Evolutionary conservation across 306 rosid genomes (phyloP), one percentile per base, ranked within the genome.

Genomic region (Quercus aquifolioides): DNA sequence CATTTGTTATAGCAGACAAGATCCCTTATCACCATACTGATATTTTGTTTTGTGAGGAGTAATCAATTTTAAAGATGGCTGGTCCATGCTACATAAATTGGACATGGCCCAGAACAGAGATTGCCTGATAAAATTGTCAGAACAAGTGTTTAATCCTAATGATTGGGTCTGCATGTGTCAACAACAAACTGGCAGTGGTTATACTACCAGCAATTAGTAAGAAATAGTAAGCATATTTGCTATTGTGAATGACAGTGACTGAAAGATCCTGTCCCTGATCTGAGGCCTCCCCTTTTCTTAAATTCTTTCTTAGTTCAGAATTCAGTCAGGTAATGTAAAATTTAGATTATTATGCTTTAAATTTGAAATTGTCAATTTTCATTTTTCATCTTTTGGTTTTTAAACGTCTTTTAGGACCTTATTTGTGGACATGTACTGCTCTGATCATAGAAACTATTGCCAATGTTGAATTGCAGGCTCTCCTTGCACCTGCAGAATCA

Each of bases 401-500:
- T 65, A 30, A 30, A 31, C 4, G 5, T 31, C 21, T 46, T 21
- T 28, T 55, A 20, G 57, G 52, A n/a, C 20, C 67, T 74, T 75
- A 43, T 31, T 72, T 69, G 46, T 71, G 73, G 35, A 76, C 79
- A 59, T 82, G 19, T 55, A 38, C 18, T 18, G 79, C 23, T 63
- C 10, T 15, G 25, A 28, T 71, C 74, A 25, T 74, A 52, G 26
- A 84, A 43, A 11, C 11, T 28, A 65, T 63, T 85, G 71, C 55
- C 5, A 65, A 33, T 74, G 67, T 56, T 73, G 56, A 70, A 68
- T 57, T 80, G 78, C 92, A 95, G 97, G 97, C 99, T 72, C 92
- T 92, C 73, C 80, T 92, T 71, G 93, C 90, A 78, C 99, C 99
- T 71, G 86, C 94, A 79, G 92, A 89, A 84, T 83, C 89, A 59